Evolutionary conservation across 2,329 filamentous ascomycete genomes (phyloP), one percentile per base, ranked within the genome.

Genomic region (Exserohilum turcica): DNA sequence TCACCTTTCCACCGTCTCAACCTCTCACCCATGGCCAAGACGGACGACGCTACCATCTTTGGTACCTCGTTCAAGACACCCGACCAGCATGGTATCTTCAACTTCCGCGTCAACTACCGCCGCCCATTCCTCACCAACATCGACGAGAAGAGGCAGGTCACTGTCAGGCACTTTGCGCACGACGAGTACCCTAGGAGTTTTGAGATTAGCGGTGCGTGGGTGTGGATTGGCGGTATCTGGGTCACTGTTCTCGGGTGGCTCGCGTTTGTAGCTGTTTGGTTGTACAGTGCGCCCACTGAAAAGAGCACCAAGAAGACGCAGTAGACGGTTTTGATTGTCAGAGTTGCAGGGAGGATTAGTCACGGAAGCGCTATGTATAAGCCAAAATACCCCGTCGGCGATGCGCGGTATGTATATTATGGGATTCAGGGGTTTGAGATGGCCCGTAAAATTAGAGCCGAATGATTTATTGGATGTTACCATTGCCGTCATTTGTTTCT

Each of bases 31-130:
- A 65, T 78, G 40, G 75, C 77, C 28, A 80, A 80, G 21, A 88
- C 86, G 1, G 76, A 81, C 48, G 87, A 90, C 66, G 86, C 86
- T 60, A 87, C 90, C 43, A 82, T 89, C 57, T 99, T 88, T 80
- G 82, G 83, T 59, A 82, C 84, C 39, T 82, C 84, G 19, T 97
- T 99, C 78, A 89, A 82, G 60, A 84, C 93, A 3, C 94, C 94
- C 4, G 94, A 99, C 74, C 94, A 99, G 78, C 94, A 99, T 79
- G 94, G 94, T 72, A 97, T 99, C 78, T 99, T 97, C 84, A 96
- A 96, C 79, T 97, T 99, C 84, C 86, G 88, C 72, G 84, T 97
- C 76, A 96, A 97, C 82, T 97, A 97, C 83, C 96, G 96, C 82
- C 87, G 94, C 6, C 92, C 93, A 1, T 96, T 97, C 81, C 78